These are phyloP conservation scores for Trichoderma sp. DNA, from an alignment of 2,329 filamentous ascomycete species.

Conservation along the genomic window DNA sequence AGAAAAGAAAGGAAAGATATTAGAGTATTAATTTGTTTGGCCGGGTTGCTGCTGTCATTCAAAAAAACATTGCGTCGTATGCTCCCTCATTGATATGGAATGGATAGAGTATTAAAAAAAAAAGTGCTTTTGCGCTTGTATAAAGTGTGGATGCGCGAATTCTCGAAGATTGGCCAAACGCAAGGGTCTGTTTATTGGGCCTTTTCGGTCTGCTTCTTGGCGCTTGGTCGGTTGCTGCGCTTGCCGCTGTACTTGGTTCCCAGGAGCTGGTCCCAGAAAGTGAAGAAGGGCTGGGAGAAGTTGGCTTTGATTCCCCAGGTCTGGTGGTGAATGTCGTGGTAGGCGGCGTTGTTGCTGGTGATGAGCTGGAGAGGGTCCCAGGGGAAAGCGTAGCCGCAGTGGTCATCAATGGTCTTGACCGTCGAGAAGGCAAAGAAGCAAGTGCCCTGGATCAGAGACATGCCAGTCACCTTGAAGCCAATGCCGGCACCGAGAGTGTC, in stretches of 20 bases:
- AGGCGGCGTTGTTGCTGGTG: constrained; percentile 92
- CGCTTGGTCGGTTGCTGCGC: constrained; percentile 44
- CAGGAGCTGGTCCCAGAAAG: constrained; percentile 85
- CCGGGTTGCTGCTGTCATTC: constrained; percentile 19
- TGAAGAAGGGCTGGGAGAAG: constrained; percentile 90
- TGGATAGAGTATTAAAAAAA: background rate
- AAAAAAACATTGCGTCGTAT: constrained; percentile 22
- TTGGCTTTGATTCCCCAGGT: constrained; percentile 99
- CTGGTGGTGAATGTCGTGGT: constrained; percentile 98
- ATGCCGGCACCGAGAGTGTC: constrained; percentile 87
- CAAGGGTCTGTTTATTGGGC: constrained; percentile 29
- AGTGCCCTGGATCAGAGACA: constrained; percentile 86
- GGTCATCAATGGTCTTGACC: constrained; percentile 96
- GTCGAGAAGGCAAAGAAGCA: constrained; percentile 86
- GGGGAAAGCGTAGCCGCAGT: constrained; percentile 94
- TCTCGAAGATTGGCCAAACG: background rate
- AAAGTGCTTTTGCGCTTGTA: background rate
- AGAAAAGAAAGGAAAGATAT: background rate
- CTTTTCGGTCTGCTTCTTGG: constrained; percentile 39
- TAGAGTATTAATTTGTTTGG: constrained; percentile 19
- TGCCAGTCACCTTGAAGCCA: constrained; percentile 76
- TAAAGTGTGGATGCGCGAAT: background rate
- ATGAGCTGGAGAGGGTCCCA: constrained; percentile 92
- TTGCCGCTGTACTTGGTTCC: constrained; percentile 81
- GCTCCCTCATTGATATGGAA: background rate